Percentiles rank a stretch among this genome's conserved stretches.
Evolutionary conservation across 805 yeast species (phyloP).

Genomic region (Yamadazyma laniorum): DNA sequence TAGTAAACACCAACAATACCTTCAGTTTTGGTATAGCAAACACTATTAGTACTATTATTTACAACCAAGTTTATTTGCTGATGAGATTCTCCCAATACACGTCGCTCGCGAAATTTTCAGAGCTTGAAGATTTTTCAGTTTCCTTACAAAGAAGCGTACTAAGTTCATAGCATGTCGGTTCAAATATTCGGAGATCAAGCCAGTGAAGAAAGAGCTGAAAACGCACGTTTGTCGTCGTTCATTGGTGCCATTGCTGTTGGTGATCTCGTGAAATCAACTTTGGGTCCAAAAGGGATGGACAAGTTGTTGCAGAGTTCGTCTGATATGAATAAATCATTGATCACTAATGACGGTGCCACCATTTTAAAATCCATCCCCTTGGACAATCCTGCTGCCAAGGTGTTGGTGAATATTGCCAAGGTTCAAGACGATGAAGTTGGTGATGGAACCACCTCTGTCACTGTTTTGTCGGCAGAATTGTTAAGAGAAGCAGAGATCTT

Average conservation of each 20-base stretch:
- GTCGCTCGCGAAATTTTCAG: constrained; percentile 6
- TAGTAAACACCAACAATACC: background rate
- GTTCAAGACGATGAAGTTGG: constrained; percentile 99
- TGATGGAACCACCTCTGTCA: constrained; percentile 97
- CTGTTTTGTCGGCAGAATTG: constrained; percentile 86
- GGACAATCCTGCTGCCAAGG: constrained; percentile 97
- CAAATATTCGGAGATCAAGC: constrained; percentile 97
- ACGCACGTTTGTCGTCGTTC: constrained; percentile 95
- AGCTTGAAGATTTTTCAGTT: constrained; percentile 7
- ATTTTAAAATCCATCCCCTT: constrained; percentile 90
- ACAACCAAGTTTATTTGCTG: constrained; percentile 7
- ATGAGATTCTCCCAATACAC: constrained; percentile 10
- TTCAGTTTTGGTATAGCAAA: background rate
- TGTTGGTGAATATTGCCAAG: constrained; percentile 88
- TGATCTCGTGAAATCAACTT: constrained; percentile 87
- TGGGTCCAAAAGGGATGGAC: constrained; percentile 99
- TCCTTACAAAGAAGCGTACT: background rate
- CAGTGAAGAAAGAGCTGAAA: constrained; percentile 95
- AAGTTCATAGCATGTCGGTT: constrained; percentile 53
- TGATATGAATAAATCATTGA: constrained; percentile 65
- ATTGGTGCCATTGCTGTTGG: constrained; percentile 99
- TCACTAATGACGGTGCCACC: constrained; percentile 98
- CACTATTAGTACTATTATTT: background rate
- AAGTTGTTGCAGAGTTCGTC: constrained; percentile 86
- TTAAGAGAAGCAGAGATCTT: constrained; percentile 92